phyloP scores from a whole-genome alignment of 441 rosid species.

The Adansonia madagascariensis region DNA sequence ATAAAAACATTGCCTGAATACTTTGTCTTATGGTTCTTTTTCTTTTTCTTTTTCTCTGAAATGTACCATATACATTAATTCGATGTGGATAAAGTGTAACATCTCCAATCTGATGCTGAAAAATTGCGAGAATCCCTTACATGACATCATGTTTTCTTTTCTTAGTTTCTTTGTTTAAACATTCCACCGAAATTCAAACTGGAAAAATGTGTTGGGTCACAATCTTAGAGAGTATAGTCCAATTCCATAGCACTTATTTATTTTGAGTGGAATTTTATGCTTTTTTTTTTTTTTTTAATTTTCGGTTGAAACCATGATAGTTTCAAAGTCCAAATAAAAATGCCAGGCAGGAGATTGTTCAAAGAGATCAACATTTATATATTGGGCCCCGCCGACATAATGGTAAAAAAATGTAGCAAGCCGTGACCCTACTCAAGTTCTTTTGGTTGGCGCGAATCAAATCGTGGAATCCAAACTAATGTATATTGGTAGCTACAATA shows the following conservation, averaged over 20 bases:
- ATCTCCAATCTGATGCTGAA: no score
- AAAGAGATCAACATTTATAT: background rate
- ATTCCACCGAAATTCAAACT: background rate
- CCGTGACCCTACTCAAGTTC: background rate
- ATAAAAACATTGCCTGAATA: background rate
- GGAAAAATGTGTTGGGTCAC: background rate
- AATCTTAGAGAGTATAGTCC: background rate
- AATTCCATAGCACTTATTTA: background rate
- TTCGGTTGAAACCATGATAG: no score
- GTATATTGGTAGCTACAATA: no score
- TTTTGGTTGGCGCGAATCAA: background rate
- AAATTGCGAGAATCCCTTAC: no score
- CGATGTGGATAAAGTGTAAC: background rate
- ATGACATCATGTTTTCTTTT: background rate
- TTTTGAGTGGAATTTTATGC: background rate
- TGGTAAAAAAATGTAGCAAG: background rate
- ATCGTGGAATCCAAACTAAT: no score
- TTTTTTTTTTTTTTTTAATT: no score
- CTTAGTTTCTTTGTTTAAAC: background rate
- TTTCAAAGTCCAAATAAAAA: background rate
- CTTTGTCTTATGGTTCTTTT: background rate
- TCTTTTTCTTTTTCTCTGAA: background rate
- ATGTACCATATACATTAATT: background rate
- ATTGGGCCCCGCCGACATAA: background rate
- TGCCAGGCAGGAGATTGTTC: background rate